A percentile compares a stretch with the other conserved stretches of the same genome.
These are phyloP conservation scores for Boletus patriciae DNA, from an alignment of 768 basidiomycete species.

Conservation along the genomic window DNA sequence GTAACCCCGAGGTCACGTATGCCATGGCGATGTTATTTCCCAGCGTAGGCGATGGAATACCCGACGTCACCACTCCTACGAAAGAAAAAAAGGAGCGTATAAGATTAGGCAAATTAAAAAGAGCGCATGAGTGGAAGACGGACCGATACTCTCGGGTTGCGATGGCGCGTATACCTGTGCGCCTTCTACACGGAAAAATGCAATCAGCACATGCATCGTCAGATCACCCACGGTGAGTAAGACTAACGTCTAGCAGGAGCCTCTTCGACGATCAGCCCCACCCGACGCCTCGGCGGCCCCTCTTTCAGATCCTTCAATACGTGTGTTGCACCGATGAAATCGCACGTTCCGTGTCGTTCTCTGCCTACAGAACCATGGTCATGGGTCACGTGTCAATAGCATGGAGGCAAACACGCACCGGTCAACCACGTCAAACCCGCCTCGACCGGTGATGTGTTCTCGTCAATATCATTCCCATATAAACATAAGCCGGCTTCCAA, in stretches of 20 bases:
- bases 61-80: constrained; percentile 61
- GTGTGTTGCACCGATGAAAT: constrained; percentile 76
- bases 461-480: constrained; percentile 92
- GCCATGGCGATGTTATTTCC: constrained; percentile 96
- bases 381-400: neutral
- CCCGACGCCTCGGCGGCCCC: constrained; percentile 70
- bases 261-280: constrained; percentile 80
- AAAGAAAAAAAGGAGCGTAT: neutral
- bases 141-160: constrained; percentile 67
- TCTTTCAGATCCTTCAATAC: constrained; percentile 78
- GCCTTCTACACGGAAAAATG: constrained; percentile 55
- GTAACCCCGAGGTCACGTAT: constrained; percentile 73
- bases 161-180: constrained; percentile 73
- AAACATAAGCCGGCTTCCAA: constrained; percentile 97
- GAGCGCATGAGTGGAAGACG: constrained; percentile 21
- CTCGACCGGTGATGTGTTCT: constrained; percentile 83
- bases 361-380: constrained; percentile 54
- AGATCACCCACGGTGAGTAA: neutral
- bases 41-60: constrained; percentile 91
- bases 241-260: constrained; percentile 81
- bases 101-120: no score
- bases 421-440: constrained; percentile 94
- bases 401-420: constrained; percentile 62
- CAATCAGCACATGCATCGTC: neutral
- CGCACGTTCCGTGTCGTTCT: constrained; percentile 65